phyloP scores from a whole-genome alignment of 1,139 yeast species.

The Scheffersomyces parashehatae region DNA sequence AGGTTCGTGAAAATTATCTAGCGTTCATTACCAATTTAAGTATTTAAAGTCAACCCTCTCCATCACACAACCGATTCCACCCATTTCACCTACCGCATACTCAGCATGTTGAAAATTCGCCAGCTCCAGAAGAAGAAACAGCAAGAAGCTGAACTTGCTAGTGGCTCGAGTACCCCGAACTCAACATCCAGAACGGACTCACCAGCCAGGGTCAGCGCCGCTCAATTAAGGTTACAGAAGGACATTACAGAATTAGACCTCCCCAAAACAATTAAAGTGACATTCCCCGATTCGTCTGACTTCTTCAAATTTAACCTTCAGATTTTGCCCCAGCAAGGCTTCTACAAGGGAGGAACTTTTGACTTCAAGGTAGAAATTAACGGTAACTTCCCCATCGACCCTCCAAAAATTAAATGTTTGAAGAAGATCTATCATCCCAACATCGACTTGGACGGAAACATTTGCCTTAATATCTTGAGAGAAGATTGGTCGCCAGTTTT shows the following conservation, averaged over 20 bases:
- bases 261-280: constrained; percentile 62
- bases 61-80: too few species aligned
- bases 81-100: too few species aligned
- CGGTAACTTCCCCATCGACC: constrained; percentile 84
- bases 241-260: constrained; percentile 71
- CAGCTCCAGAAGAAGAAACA: constrained; percentile 61
- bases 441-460: constrained; percentile 86
- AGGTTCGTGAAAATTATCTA: too few species aligned
- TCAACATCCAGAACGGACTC: constrained; percentile 7
- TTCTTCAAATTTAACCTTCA: constrained; percentile 61
- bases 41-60: too few species aligned
- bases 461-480: constrained; percentile 84
- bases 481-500: constrained; percentile 98
- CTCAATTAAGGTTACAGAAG: constrained; percentile 56
- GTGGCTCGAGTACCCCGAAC: constrained; percentile 7
- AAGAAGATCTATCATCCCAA: constrained; percentile 89
- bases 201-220: constrained; percentile 40
- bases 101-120: constrained; percentile 47
- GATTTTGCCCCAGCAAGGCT: constrained; percentile 78
- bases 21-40: too few species aligned
- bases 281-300: constrained; percentile 56
- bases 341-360: constrained; percentile 70
- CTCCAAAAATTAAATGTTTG: constrained; percentile 79
- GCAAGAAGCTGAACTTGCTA: constrained; percentile 33
- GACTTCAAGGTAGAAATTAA: constrained; percentile 63